These are phyloP conservation scores for Dictyostelium citrinum DNA, from an alignment of 78 protist species.

Conservation along the genomic window DNA sequence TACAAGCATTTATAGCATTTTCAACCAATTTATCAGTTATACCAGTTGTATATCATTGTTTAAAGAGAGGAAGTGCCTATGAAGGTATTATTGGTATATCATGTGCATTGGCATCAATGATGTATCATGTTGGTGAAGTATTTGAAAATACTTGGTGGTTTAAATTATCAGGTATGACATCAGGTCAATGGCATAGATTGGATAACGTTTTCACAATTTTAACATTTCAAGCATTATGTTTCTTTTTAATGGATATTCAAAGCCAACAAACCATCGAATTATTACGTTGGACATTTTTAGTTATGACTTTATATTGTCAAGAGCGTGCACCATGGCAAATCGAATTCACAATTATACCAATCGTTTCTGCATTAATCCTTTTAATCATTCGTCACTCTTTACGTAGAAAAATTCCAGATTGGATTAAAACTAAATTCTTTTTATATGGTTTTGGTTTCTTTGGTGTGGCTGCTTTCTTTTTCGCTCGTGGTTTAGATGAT, in stretches of 20 bases:
- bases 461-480: constrained; percentile 50
- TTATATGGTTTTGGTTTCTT: constrained; percentile 38
- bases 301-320: constrained; percentile 67
- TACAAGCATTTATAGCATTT: constrained; percentile 57
- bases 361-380: not conserved
- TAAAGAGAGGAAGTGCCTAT: constrained; percentile 60
- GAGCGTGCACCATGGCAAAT: constrained; percentile 66
- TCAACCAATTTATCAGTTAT: constrained; percentile 58
- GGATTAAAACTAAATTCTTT: constrained; percentile 24
- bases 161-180: constrained; percentile 34
- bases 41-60: constrained; percentile 44
- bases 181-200: constrained; percentile 77
- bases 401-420: constrained; percentile 32
- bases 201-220: constrained; percentile 69
- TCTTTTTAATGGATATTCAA: constrained; percentile 42
- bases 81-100: constrained; percentile 64
- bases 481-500: constrained; percentile 76
- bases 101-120: constrained; percentile 58
- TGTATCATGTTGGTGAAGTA: constrained; percentile 73
- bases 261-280: constrained; percentile 32
- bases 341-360: constrained; percentile 43
- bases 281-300: constrained; percentile 60
- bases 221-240: constrained; percentile 59
- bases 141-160: constrained; percentile 65
- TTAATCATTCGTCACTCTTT: not conserved